Percentiles rank a stretch among this genome's conserved stretches.
Conservation (phyloP, 1,139 yeast species). For the Blastobotrys illinoisensis region DNA sequence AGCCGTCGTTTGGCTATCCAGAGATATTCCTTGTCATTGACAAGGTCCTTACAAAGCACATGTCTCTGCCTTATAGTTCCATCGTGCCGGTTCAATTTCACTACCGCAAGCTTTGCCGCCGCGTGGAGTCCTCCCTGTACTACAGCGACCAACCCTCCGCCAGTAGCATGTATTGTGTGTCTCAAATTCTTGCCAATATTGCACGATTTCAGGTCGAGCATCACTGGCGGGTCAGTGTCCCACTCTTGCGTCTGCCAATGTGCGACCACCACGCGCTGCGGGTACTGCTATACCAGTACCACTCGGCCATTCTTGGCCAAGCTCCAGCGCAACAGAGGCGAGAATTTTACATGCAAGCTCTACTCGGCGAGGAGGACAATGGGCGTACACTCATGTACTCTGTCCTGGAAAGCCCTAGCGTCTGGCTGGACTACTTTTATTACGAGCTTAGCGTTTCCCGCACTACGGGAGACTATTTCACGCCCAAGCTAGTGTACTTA, state of each 20-base stretch:
- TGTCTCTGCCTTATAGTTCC: background rate
- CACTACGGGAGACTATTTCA: background rate
- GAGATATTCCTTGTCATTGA: background rate
- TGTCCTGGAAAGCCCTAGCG: background rate
- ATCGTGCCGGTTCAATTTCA: background rate
- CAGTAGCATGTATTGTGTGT: background rate
- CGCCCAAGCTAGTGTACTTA: background rate
- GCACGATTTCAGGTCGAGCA: background rate
- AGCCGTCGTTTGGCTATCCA: background rate
- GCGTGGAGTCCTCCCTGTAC: background rate
- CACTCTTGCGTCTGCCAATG: background rate
- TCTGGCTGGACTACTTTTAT: background rate
- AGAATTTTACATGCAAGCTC: background rate
- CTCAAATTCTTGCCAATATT: background rate
- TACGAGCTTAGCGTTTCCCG: background rate
- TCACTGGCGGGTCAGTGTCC: background rate
- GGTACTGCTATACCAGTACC: background rate
- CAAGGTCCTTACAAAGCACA: background rate
- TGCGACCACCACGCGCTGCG: background rate
- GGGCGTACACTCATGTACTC: background rate
- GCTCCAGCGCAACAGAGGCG: background rate
- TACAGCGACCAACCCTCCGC: background rate
- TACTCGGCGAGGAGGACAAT: background rate
- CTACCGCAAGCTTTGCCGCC: background rate
- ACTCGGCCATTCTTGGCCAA: background rate